Conservation (phyloP, 139 green algal species). For the Zygnema cylindricum region DNA sequence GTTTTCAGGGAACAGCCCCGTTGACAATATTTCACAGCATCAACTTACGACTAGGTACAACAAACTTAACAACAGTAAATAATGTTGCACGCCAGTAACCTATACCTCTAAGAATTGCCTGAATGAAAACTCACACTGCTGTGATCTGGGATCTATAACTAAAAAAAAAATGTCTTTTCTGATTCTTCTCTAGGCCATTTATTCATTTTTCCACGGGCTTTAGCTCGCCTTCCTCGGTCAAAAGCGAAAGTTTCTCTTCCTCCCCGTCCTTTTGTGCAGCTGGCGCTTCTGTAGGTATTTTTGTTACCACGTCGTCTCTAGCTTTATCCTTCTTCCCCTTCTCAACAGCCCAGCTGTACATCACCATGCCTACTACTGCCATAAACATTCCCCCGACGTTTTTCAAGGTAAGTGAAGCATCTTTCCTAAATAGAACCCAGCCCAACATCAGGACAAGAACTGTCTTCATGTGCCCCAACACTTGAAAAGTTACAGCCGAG, state of each 20-base stretch:
- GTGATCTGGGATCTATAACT: too few relatives aligned
- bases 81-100: too few relatives aligned
- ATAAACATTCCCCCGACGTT: slow-evolving; percentile 49
- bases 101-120: too few relatives aligned
- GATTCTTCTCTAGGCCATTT: background rate
- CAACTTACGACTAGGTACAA: too few relatives aligned
- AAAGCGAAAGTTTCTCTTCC: background rate
- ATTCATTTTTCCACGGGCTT: background rate
- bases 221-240: background rate
- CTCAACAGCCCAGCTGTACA: slow-evolving; percentile 51
- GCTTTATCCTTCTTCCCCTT: slow-evolving; percentile 45
- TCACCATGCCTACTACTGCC: slow-evolving; percentile 50
- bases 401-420: slow-evolving; percentile 45
- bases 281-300: background rate
- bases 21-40: too few relatives aligned
- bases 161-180: background rate
- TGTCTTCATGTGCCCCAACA: slow-evolving; percentile 69
- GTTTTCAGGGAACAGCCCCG: too few relatives aligned
- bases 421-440: slow-evolving; percentile 31
- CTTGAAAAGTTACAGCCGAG: slow-evolving; percentile 90
- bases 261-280: background rate
- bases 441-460: slow-evolving; percentile 61
- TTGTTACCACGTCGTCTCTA: background rate
- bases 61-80: too few relatives aligned
- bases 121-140: too few relatives aligned